Evolutionary conservation across 2,329 filamentous ascomycete genomes (phyloP).

Genomic region (Rhexocercosporidium sp.): DNA sequence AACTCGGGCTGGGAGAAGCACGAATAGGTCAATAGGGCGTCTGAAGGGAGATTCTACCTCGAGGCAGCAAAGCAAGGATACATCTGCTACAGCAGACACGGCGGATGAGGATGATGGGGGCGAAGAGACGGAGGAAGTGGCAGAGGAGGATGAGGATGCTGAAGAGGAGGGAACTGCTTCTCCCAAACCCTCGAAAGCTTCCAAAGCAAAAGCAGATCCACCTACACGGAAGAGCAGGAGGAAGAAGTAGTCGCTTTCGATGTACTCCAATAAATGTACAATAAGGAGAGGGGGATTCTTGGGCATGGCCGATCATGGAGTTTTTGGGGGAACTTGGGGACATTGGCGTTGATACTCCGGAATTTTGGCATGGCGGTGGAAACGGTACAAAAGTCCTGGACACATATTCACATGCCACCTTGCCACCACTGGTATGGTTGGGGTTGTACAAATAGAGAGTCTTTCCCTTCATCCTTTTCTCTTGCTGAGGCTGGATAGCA

Average conservation of each 20-base stretch:
- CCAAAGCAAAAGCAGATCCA: constrained; percentile 32
- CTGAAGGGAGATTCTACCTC: constrained; percentile 45
- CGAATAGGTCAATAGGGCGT: constrained; percentile 51
- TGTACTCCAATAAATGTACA: not conserved
- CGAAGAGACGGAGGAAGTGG: constrained; percentile 42
- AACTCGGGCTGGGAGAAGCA: constrained; percentile 40
- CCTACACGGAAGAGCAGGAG: constrained; percentile 38
- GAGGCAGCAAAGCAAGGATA: constrained; percentile 42
- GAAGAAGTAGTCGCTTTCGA: constrained; percentile 32
- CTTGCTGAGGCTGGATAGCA: not conserved
- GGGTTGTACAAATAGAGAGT: constrained; percentile 14
- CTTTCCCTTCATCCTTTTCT: not conserved
- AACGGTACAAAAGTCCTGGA: not conserved
- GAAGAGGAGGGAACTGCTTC: constrained; percentile 39
- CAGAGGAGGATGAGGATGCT: constrained; percentile 47
- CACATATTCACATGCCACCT: constrained; percentile 6
- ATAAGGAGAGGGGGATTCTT: not conserved
- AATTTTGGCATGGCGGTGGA: not conserved
- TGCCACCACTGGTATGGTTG: not conserved
- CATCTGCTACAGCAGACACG: constrained; percentile 27
- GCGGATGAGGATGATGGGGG: constrained; percentile 44
- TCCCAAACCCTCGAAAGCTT: constrained; percentile 35
- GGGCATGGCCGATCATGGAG: constrained; percentile 4
- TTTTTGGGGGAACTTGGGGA: constrained; percentile 13
- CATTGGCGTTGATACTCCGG: not conserved